These are phyloP conservation scores for Aspergillus nanangensis DNA, from an alignment of 495 filamentous ascomycete species.

Conservation along the genomic window DNA sequence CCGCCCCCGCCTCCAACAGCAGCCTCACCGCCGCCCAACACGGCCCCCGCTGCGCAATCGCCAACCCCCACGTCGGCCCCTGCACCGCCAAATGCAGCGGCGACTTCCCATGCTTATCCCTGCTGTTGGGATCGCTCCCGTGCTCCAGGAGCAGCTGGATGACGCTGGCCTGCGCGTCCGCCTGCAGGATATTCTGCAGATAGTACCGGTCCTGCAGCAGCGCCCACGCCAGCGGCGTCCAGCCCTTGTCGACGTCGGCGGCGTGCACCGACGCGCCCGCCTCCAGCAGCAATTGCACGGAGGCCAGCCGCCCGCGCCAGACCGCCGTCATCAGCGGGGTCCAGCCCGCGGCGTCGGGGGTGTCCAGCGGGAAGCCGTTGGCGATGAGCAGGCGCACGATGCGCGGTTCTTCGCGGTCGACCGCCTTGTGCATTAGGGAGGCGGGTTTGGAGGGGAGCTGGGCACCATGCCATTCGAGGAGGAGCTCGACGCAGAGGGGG, in stretches of 20 bases:
- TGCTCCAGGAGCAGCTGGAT: not conserved
- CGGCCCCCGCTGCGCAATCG: not conserved
- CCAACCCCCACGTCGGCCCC: not conserved
- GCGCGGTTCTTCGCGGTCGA: not conserved
- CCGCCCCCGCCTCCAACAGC: not conserved
- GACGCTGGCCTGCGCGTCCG: not conserved
- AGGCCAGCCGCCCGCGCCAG: not conserved
- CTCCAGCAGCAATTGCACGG: not conserved
- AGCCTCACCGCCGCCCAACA: not conserved
- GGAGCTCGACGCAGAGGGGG: not conserved
- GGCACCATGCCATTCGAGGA: not conserved
- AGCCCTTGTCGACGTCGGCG: not conserved
- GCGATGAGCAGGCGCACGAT: not conserved
- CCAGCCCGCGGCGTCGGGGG: not conserved
- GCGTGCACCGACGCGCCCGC: not conserved
- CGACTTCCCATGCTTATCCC: not conserved
- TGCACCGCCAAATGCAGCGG: not conserved
- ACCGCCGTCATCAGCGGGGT: not conserved
- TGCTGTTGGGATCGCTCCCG: not conserved
- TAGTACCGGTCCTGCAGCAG: not conserved
- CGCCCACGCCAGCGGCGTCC: not conserved
- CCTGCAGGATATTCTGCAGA: not conserved
- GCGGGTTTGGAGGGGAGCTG: not conserved
- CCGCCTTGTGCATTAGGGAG: not conserved
- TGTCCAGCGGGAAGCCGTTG: not conserved